Percentiles rank a stretch among this genome's conserved stretches.
phyloP scores from a whole-genome alignment of 169 alveolate genomes.

The Cryptosporidium muris region DNA sequence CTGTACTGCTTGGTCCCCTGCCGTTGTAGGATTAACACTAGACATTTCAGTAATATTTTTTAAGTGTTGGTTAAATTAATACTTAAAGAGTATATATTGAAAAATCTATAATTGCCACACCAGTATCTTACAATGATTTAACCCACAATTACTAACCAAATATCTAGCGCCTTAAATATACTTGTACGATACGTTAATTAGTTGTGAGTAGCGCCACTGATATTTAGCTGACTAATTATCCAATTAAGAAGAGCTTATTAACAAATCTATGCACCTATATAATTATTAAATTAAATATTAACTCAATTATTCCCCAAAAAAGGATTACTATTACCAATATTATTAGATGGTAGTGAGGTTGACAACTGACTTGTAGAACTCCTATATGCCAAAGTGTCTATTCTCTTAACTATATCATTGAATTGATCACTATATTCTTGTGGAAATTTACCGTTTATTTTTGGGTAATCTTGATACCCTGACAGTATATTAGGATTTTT shows the following conservation, averaged over 20 bases:
- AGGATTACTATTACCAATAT: neutral
- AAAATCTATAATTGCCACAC: neutral
- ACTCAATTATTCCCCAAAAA: neutral
- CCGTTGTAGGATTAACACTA: conserved; percentile 25
- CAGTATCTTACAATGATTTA: conserved; percentile 2
- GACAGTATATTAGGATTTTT: neutral
- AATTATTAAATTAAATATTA: too few relatives aligned
- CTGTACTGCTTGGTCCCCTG: conserved; percentile 22
- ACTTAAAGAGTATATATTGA: neutral
- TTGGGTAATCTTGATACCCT: too few relatives aligned
- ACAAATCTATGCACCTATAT: too few relatives aligned
- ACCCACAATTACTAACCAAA: neutral
- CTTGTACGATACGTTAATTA: too few relatives aligned
- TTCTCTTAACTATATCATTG: conserved; percentile 40
- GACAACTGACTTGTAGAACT: conserved; percentile 38
- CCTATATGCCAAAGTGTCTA: conserved; percentile 37
- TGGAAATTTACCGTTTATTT: neutral
- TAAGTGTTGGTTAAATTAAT: neutral
- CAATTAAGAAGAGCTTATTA: too few relatives aligned
- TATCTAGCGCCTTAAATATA: too few relatives aligned
- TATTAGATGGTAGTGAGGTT: conserved; percentile 56
- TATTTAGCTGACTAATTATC: too few relatives aligned
- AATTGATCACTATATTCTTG: neutral
- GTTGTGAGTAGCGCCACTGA: too few relatives aligned
- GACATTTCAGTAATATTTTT: conserved; percentile 3